Evolutionary conservation across 495 filamentous ascomycete genomes (phyloP).

Genomic region (Echria macrotheca): DNA sequence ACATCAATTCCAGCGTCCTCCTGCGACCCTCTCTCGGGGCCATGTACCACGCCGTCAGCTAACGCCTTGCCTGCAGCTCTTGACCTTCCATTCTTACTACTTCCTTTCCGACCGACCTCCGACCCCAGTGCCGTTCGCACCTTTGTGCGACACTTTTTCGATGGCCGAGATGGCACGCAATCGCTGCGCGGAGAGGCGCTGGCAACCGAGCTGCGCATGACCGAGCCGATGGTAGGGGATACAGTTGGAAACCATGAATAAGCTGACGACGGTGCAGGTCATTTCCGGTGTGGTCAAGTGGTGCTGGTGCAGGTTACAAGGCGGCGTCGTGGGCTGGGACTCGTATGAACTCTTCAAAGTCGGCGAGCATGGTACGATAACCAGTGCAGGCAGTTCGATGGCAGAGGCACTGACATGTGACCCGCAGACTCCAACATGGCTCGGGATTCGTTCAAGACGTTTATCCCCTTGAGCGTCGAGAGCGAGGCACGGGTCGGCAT

Average conservation of each 20-base stretch:
- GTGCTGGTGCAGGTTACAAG: slow-evolving; percentile 93
- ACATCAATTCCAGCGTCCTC: slow-evolving; percentile 23
- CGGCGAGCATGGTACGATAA: slow-evolving; percentile 74
- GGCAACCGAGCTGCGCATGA: slow-evolving; percentile 82
- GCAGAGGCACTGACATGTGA: slow-evolving; percentile 7
- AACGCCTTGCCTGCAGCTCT: slow-evolving; percentile 55
- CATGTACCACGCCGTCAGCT: slow-evolving; percentile 25
- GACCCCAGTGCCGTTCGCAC: slow-evolving; percentile 86
- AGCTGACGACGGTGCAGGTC: slow-evolving; percentile 52
- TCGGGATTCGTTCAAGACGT: slow-evolving; percentile 88
- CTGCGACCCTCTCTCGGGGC: slow-evolving; percentile 1
- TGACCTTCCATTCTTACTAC: slow-evolving; percentile 84
- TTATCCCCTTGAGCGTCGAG: slow-evolving; percentile 91
- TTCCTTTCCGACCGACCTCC: slow-evolving; percentile 91
- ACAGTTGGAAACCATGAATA: not conserved
- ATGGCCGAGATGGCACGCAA: slow-evolving; percentile 47
- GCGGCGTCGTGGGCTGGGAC: slow-evolving; percentile 94
- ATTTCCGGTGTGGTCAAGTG: slow-evolving; percentile 93
- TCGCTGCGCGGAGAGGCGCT: slow-evolving; percentile 62
- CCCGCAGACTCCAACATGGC: slow-evolving; percentile 81
- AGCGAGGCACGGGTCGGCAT: slow-evolving; percentile 80
- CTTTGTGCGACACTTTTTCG: slow-evolving; percentile 93
- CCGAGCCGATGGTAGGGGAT: slow-evolving; percentile 78
- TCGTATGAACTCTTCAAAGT: slow-evolving; percentile 94
- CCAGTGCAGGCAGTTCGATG: not conserved